These are phyloP conservation scores for Sporisorium sorghi DNA, from an alignment of 1,284 basidiomycete species.

Conservation along the genomic window DNA sequence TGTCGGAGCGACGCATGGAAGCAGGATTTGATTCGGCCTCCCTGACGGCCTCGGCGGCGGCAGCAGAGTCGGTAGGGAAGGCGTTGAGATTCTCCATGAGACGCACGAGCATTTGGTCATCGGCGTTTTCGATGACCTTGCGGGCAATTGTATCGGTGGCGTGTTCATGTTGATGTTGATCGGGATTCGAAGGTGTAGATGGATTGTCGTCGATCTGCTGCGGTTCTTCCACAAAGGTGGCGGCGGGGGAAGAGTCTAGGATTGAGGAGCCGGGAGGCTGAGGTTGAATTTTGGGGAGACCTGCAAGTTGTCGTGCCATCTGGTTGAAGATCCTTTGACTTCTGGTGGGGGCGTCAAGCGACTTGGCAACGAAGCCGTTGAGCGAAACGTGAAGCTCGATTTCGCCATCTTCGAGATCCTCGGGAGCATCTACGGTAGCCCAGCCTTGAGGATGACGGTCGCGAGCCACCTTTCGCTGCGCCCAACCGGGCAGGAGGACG, in stretches of 20 bases:
- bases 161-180: constrained; percentile 7
- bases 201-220: constrained; percentile 25
- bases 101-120: constrained; percentile 48
- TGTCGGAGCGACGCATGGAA: not conserved
- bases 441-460: constrained; percentile 52
- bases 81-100: constrained; percentile 52
- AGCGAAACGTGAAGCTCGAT: constrained; percentile 47
- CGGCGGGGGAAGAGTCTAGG: constrained; percentile 15
- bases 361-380: constrained; percentile 41
- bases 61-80: constrained; percentile 51
- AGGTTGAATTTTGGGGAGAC: constrained; percentile 36
- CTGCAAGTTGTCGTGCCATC: constrained; percentile 52
- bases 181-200: not conserved
- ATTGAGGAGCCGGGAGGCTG: constrained; percentile 17
- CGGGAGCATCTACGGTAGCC: constrained; percentile 40
- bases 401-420: constrained; percentile 52
- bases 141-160: constrained; percentile 38
- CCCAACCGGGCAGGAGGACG: constrained; percentile 52
- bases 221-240: constrained; percentile 36
- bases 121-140: constrained; percentile 45
- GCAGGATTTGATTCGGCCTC: not conserved
- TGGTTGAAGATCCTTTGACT: constrained; percentile 55
- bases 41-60: constrained; percentile 24
- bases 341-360: constrained; percentile 32
- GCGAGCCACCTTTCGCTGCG: constrained; percentile 44